Conservation (phyloP, 495 filamentous ascomycete genomes). For the Penicillium arizonense region DNA sequence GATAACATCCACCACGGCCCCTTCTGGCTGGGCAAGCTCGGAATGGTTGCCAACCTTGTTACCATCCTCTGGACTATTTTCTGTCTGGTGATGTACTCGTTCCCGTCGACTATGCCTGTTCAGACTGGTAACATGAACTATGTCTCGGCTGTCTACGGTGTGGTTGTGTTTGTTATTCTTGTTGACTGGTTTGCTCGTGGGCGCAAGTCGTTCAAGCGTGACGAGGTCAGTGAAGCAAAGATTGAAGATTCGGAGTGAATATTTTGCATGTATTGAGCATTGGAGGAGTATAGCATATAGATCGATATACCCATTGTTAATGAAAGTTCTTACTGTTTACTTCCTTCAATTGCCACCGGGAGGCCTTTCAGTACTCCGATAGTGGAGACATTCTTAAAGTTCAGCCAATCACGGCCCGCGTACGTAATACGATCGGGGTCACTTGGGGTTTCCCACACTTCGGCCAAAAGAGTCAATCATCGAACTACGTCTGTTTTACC, state of each 20-base stretch:
- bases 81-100: constrained; percentile 54
- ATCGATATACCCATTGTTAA: too few relatives aligned
- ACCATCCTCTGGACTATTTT: constrained; percentile 51
- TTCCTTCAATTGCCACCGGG: neutral
- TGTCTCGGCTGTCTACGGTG: constrained; percentile 50
- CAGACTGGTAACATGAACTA: constrained; percentile 54
- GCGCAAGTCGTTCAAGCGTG: neutral
- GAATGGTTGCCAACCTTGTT: constrained; percentile 43
- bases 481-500: constrained; percentile 2
- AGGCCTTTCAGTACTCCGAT: neutral
- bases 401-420: constrained; percentile 17
- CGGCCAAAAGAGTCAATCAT: constrained; percentile 27
- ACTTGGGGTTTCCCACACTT: constrained; percentile 17
- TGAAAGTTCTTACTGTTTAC: too few relatives aligned
- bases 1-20: constrained; percentile 50
- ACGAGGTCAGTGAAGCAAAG: neutral
- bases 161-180: constrained; percentile 40
- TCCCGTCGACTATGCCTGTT: constrained; percentile 41
- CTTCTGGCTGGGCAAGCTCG: constrained; percentile 41
- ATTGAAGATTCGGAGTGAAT: constrained; percentile 4
- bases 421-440: constrained; percentile 29
- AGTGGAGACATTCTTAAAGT: constrained; percentile 16
- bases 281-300: neutral
- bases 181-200: constrained; percentile 47
- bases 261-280: neutral